These are phyloP conservation scores for Artemisia argyi DNA, from an alignment of 129 eudicot species.

Conservation along the genomic window DNA sequence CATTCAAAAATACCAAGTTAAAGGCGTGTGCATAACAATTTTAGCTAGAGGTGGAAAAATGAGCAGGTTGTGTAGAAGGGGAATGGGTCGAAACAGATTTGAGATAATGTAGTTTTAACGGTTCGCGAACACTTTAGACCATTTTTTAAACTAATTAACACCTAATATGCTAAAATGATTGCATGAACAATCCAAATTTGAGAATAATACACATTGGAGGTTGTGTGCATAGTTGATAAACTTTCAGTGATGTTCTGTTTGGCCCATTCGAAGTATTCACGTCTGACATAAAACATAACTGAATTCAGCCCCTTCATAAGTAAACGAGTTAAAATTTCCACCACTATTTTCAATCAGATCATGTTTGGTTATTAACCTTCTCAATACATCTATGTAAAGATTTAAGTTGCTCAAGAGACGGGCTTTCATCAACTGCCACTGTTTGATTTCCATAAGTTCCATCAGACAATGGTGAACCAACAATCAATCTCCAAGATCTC, in stretches of 20 bases:
- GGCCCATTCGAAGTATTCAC: not conserved
- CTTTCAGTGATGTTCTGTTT: not conserved
- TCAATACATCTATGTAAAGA: conserved; percentile 80
- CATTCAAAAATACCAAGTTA: conserved; percentile 15
- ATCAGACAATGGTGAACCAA: conserved; percentile 72
- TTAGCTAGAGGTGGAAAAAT: not conserved
- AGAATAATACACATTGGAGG: too few species aligned
- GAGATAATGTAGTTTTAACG: too few species aligned
- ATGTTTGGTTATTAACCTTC: conserved; percentile 45
- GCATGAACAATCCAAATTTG: too few species aligned
- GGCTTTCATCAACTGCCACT: conserved; percentile 59
- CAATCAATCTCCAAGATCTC: conserved; percentile 89
- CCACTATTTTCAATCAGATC: not conserved
- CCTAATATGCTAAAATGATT: too few species aligned
- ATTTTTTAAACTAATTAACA: too few species aligned
- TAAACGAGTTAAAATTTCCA: too few species aligned
- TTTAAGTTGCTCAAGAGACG: conserved; percentile 85
- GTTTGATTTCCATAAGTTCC: conserved; percentile 74
- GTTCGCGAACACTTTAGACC: too few species aligned
- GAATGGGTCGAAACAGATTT: too few species aligned
- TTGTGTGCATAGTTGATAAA: too few species aligned
- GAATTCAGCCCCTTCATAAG: too few species aligned
- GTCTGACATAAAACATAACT: too few species aligned
- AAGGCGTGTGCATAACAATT: not conserved
- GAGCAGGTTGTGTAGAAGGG: too few species aligned